Conservation (phyloP, 345 rosid genomes). For the Boechera retrofracta region DNA sequence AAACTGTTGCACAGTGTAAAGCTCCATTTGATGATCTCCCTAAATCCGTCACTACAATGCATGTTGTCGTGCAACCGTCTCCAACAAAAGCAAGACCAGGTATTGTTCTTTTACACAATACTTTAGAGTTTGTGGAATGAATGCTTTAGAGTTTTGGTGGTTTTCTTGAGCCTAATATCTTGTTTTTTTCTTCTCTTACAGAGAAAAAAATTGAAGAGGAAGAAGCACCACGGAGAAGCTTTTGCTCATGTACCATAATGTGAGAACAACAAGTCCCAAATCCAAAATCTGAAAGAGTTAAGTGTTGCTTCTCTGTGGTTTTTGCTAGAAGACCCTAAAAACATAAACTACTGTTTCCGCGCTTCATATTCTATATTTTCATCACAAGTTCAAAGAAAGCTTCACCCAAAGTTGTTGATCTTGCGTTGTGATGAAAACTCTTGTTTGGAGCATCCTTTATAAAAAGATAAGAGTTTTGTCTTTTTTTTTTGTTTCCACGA, state of each 20-base stretch:
- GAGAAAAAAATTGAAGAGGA: slow-evolving; percentile 78
- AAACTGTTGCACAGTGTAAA: slow-evolving; percentile 88
- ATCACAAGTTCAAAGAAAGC: slow-evolving; percentile 24
- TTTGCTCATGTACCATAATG: slow-evolving; percentile 78
- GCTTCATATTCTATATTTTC: neutral
- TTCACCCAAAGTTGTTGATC: slow-evolving; percentile 28
- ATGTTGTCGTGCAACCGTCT: slow-evolving; percentile 90
- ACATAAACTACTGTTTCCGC: slow-evolving; percentile 6
- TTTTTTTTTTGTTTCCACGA: neutral
- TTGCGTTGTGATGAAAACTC: slow-evolving; percentile 25
- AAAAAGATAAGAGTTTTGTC: neutral
- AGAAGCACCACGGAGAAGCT: slow-evolving; percentile 56
- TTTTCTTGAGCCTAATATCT: slow-evolving; percentile 12
- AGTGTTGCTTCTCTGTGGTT: slow-evolving; percentile 29
- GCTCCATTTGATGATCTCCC: slow-evolving; percentile 81
- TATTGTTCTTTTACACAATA: slow-evolving; percentile 1
- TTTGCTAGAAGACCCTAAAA: slow-evolving; percentile 16
- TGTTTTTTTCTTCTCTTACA: slow-evolving; percentile 42
- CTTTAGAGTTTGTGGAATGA: slow-evolving; percentile 1
- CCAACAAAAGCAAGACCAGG: slow-evolving; percentile 74
- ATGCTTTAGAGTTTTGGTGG: neutral
- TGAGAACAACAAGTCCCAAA: slow-evolving; percentile 39
- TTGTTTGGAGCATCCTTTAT: slow-evolving; percentile 21
- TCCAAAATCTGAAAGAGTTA: neutral
- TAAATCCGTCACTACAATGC: slow-evolving; percentile 82